These are phyloP conservation scores for Gamsiella multidivaricata DNA, from an alignment of 192 early-diverging fungal species.

Conservation along the genomic window DNA sequence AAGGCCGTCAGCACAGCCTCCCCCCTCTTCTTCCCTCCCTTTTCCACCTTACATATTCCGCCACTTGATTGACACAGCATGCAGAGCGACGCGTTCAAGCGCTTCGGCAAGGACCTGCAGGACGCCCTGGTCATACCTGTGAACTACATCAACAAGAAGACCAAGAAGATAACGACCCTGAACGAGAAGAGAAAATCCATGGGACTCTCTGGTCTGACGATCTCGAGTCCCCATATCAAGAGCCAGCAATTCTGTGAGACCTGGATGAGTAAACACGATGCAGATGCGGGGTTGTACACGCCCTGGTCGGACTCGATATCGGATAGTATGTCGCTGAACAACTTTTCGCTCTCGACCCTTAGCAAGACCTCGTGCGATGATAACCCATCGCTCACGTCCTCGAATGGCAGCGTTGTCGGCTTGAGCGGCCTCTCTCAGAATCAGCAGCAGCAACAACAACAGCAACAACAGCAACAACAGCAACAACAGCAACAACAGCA, in stretches of 20 bases:
- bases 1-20: no score
- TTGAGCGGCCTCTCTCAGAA: background rate
- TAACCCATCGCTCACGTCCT: conserved; percentile 40
- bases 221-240: background rate
- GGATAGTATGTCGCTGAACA: conserved; percentile 38
- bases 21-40: background rate
- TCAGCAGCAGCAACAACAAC: conserved; percentile 2
- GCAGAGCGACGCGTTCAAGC: conserved; percentile 46
- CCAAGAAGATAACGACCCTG: conserved; percentile 2
- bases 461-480: background rate
- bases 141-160: conserved; percentile 46
- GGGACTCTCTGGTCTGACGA: conserved; percentile 7
- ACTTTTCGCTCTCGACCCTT: conserved; percentile 48
- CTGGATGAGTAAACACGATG: no score
- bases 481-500: conserved; percentile 17
- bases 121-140: conserved; percentile 41
- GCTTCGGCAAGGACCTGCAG: conserved; percentile 32
- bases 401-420: conserved; percentile 15
- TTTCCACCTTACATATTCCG: background rate
- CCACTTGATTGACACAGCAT: background rate
- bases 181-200: conserved; percentile 8
- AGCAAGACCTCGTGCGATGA: conserved; percentile 40
- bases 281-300: background rate
- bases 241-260: no score
- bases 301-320: conserved; percentile 7